A percentile compares a stretch with the other conserved stretches of the same genome.
phyloP scores from a whole-genome alignment of 495 filamentous ascomycete species.

The Daldinia grandis region DNA sequence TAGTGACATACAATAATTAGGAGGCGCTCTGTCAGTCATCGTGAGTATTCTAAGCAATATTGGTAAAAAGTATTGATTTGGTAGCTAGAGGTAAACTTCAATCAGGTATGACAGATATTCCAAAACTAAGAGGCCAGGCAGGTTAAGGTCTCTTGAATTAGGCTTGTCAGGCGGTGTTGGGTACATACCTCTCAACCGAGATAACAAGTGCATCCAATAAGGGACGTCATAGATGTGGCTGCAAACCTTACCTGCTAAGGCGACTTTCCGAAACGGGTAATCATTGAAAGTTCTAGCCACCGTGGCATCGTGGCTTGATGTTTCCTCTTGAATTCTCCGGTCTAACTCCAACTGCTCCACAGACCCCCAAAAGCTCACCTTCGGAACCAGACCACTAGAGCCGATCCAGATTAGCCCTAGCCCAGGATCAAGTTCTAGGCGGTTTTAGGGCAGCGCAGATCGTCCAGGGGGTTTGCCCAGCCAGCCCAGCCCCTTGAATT shows the following conservation, averaged over 20 bases:
- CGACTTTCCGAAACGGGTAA: neutral
- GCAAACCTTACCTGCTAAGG: neutral
- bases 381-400: slow-evolving; percentile 32
- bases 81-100: neutral
- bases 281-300: slow-evolving; percentile 34
- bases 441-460: slow-evolving; percentile 31
- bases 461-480: slow-evolving; percentile 20
- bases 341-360: slow-evolving; percentile 15
- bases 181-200: no score
- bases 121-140: slow-evolving; percentile 11
- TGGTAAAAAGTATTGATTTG: neutral
- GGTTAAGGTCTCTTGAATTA: slow-evolving; percentile 19
- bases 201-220: slow-evolving; percentile 12
- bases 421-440: slow-evolving; percentile 3
- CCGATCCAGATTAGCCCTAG: slow-evolving; percentile 28
- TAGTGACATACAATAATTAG: slow-evolving; percentile 61
- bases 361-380: slow-evolving; percentile 27
- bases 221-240: slow-evolving; percentile 41
- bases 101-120: slow-evolving; percentile 3
- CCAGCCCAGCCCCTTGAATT: slow-evolving; percentile 47
- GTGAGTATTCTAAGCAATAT: slow-evolving; percentile 17
- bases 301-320: slow-evolving; percentile 46
- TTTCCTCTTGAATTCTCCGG: slow-evolving; percentile 1
- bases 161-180: slow-evolving; percentile 21
- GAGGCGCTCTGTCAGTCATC: slow-evolving; percentile 54